Conservation (phyloP, 2,329 filamentous ascomycete genomes). For the Paracamarosporium sp. region DNA sequence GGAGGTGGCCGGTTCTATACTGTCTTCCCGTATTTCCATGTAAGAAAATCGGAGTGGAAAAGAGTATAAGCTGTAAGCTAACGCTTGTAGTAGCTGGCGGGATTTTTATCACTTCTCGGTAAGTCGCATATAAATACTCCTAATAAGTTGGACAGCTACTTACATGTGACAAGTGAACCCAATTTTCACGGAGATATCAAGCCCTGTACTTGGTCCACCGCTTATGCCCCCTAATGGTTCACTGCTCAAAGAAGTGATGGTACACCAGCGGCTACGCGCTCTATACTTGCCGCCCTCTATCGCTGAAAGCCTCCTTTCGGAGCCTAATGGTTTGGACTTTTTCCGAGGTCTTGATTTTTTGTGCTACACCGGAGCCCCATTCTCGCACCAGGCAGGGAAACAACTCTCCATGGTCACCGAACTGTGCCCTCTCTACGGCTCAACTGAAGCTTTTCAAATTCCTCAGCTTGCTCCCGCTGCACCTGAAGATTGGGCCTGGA, state of each 20-base stretch:
- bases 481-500: constrained; percentile 21
- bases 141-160: background rate
- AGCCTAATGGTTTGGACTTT: constrained; percentile 18
- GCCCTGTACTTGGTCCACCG: constrained; percentile 18
- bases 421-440: constrained; percentile 20
- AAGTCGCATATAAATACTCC: background rate
- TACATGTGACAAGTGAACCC: constrained; percentile 12
- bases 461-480: constrained; percentile 14
- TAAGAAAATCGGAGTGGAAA: background rate
- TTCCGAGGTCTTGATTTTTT: constrained; percentile 22
- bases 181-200: constrained; percentile 20
- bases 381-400: constrained; percentile 15
- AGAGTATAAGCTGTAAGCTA: background rate
- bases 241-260: constrained; percentile 18
- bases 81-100: background rate
- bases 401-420: constrained; percentile 17
- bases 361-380: constrained; percentile 18
- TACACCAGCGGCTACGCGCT: constrained; percentile 15
- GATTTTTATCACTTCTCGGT: constrained; percentile 6
- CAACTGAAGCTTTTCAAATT: constrained; percentile 21
- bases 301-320: constrained; percentile 14
- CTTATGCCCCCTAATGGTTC: constrained; percentile 16
- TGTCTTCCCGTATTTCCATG: constrained; percentile 21
- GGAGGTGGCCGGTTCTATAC: constrained; percentile 17
- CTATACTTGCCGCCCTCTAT: constrained; percentile 22